Conservation (phyloP, 441 rosid species). For the Manihot esculenta region DNA sequence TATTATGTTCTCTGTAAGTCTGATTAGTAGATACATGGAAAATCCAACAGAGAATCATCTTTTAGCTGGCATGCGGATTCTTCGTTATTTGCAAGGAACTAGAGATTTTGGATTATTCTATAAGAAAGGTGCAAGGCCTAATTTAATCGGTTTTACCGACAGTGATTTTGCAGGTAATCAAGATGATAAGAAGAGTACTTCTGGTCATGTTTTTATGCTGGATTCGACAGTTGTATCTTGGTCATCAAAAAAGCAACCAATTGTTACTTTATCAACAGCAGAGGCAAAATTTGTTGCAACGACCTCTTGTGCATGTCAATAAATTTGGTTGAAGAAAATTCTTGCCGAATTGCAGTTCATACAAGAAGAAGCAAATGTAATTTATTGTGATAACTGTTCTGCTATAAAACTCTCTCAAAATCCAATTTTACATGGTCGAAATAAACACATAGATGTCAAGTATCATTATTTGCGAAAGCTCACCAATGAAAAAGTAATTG, state of each 20-base stretch:
- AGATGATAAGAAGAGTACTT: background rate
- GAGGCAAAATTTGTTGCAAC: background rate
- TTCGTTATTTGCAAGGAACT: background rate
- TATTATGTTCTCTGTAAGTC: too few species aligned
- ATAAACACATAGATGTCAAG: too few species aligned
- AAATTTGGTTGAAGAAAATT: background rate
- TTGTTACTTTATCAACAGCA: background rate
- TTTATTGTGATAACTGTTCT: too few species aligned
- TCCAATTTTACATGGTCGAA: too few species aligned
- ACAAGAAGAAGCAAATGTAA: too few species aligned
- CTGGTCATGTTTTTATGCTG: background rate
- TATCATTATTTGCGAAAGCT: too few species aligned
- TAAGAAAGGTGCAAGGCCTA: background rate
- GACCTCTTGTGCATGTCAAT: background rate
- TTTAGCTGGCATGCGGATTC: background rate
- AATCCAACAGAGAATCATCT: too few species aligned
- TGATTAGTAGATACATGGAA: too few species aligned
- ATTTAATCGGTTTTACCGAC: background rate
- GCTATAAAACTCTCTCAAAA: too few species aligned
- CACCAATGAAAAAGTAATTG: too few species aligned
- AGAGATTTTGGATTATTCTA: background rate
- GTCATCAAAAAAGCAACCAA: background rate
- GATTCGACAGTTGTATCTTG: background rate
- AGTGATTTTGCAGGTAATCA: background rate
- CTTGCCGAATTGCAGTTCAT: background rate